Base-by-base conservation (phyloP, 2,329 filamentous ascomycete species). In the Penicillium polonicum region DNA sequence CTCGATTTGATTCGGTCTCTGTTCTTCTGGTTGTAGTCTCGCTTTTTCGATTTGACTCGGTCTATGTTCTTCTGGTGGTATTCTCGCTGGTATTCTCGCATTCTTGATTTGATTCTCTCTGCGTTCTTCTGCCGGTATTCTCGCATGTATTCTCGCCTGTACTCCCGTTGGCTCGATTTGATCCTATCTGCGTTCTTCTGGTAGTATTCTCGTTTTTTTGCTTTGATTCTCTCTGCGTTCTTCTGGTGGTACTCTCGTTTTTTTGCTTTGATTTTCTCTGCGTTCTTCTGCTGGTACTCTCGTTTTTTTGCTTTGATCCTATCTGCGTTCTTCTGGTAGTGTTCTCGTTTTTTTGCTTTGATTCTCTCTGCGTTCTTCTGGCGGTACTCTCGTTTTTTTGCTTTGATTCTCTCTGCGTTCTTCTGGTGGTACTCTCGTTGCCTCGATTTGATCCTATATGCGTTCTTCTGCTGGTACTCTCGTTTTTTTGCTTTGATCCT, bases 161-260 rank as follows among this genome's bases (percentile, higher is more conserved):
- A 29, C 13, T 39, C 13, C 17, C 6, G 41, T 2, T 3, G 2
- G 7, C 9, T 2, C 3, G 5, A 5, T 3, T 1, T 44, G 6
- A 38, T 10, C 10, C 5, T 29, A 4, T 35, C 50, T 38, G 12
- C 15, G 23, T 53, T 53, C 13, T 38, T 45, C 5, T 4, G n/a
- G 0, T 3, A 0, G 1, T 17, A 23, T 21, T 45, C 23, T 39
- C n/a, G n/a, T n/a, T n/a, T n/a, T n/a, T n/a, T n/a, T n/a, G n/a
- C n/a, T n/a, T n/a, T n/a, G n/a, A n/a, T 19, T 9, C 7, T 25
- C 3, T 23, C 35, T 41, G n/a, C 19, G 41, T 36, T 35, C 31
- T 38, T 36, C 21, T 10, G 19, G 0, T 1, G 1, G 12, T 35
- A 27, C 15, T 36, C 29, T 44, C 7, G 39, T 2, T 1, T 0